Conservation (phyloP, 2,329 filamentous ascomycete genomes). For the Fusarium falciforme region DNA sequence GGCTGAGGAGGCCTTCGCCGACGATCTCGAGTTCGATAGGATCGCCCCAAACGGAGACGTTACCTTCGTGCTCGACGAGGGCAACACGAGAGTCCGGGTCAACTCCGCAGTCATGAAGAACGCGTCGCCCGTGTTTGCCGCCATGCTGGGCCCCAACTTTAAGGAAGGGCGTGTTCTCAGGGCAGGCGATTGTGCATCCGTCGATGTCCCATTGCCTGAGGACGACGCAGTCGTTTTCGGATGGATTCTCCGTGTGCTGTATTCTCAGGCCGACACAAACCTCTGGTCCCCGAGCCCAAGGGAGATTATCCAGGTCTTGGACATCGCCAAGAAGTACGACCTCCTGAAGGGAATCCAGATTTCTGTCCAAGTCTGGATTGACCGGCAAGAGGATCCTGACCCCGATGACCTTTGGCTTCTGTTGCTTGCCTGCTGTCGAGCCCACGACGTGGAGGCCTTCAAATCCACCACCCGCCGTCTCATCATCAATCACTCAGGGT, state of each 20-base stretch:
- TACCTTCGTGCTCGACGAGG: not conserved
- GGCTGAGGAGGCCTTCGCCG: not conserved
- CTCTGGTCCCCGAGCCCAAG: not conserved
- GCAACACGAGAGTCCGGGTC: not conserved
- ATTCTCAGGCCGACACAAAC: not conserved
- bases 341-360: not conserved
- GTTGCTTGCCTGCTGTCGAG: not conserved
- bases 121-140: not conserved
- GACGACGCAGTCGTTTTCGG: not conserved
- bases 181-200: not conserved
- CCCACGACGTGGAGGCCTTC: not conserved
- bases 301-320: not conserved
- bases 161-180: not conserved
- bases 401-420: not conserved
- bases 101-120: not conserved
- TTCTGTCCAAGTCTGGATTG: constrained; percentile 1
- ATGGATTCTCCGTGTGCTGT: not conserved
- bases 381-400: not conserved
- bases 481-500: fast-evolving
- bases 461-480: not conserved
- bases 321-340: constrained; percentile 11
- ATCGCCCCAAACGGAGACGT: not conserved
- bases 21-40: not conserved
- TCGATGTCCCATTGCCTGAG: not conserved
- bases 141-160: not conserved